Conservation (phyloP, 1,284 basidiomycete genomes). For the Volvariella volvacea region DNA sequence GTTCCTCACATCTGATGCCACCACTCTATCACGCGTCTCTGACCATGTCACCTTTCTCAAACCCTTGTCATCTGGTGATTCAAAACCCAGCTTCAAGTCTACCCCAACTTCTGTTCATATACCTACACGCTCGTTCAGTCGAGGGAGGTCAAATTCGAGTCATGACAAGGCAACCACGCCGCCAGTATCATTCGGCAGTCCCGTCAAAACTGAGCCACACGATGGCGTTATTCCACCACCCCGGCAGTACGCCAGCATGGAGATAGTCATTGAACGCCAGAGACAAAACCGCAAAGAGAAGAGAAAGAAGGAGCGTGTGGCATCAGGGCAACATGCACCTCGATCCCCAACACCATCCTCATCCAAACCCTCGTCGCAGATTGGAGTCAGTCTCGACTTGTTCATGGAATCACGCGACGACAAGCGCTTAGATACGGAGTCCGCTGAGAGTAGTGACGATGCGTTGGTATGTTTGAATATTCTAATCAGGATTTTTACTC, state of each 20-base stretch:
- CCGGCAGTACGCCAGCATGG: slow-evolving; percentile 65
- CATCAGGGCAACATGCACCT: slow-evolving; percentile 21
- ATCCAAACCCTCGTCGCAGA: slow-evolving; percentile 26
- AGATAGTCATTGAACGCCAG: slow-evolving; percentile 64
- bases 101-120: slow-evolving; percentile 28
- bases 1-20: slow-evolving; percentile 52
- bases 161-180: slow-evolving; percentile 27
- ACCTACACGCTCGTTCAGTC: slow-evolving; percentile 33
- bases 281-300: slow-evolving; percentile 47
- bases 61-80: slow-evolving; percentile 26
- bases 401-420: slow-evolving; percentile 51
- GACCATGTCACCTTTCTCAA: slow-evolving; percentile 29
- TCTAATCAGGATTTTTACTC: neutral
- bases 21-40: slow-evolving; percentile 34
- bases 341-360: slow-evolving; percentile 44
- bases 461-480: slow-evolving; percentile 4
- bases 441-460: neutral
- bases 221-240: slow-evolving; percentile 36
- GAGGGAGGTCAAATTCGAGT: slow-evolving; percentile 44
- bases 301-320: slow-evolving; percentile 36
- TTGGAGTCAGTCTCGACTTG: slow-evolving; percentile 34
- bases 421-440: slow-evolving; percentile 16
- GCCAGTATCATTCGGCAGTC: slow-evolving; percentile 40
- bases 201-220: slow-evolving; percentile 52
- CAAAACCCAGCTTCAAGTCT: slow-evolving; percentile 28